Evolutionary conservation across 2,329 filamentous ascomycete genomes (phyloP).

Genomic region (Cladosporium sp.): DNA sequence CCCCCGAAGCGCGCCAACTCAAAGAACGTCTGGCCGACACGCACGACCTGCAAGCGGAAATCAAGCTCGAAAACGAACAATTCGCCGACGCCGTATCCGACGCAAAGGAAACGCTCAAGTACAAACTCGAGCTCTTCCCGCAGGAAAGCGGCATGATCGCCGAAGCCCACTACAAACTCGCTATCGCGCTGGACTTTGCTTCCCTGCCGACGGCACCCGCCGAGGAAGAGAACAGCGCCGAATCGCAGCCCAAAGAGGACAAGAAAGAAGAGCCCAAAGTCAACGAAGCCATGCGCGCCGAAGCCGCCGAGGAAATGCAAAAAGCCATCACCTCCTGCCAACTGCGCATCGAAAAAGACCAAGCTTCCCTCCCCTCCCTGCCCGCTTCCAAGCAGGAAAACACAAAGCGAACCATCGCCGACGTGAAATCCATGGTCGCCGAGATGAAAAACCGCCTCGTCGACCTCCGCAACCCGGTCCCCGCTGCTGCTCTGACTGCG

Average conservation of each 20-base stretch:
- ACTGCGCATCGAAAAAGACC: conserved; percentile 65
- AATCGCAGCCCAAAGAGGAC: conserved; percentile 39
- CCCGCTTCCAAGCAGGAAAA: conserved; percentile 63
- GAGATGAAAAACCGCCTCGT: conserved; percentile 74
- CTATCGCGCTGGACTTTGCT: conserved; percentile 88
- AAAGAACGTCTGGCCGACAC: conserved; percentile 89
- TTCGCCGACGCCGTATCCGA: conserved; percentile 86
- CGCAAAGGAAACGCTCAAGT: conserved; percentile 67
- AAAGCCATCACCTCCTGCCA: conserved; percentile 68
- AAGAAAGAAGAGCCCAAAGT: conserved; percentile 41
- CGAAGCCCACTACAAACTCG: conserved; percentile 95
- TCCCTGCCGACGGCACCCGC: conserved; percentile 64
- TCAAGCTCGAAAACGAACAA: conserved; percentile 93
- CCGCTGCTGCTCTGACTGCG: conserved; percentile 55
- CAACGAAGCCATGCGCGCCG: conserved; percentile 65
- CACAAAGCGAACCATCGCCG: conserved; percentile 58
- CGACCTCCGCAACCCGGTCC: conserved; percentile 63
- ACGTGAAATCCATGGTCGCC: conserved; percentile 71
- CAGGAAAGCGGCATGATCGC: conserved; percentile 80
- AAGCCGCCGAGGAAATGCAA: conserved; percentile 67
- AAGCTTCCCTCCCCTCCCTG: conserved; percentile 54
- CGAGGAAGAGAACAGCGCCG: conserved; percentile 40
- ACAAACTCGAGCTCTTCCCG: conserved; percentile 74
- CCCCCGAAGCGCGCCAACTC: conserved; percentile 50
- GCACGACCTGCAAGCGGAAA: conserved; percentile 89